These are phyloP conservation scores for Bacidia gigantensis DNA, from an alignment of 495 filamentous ascomycete species.

Conservation along the genomic window DNA sequence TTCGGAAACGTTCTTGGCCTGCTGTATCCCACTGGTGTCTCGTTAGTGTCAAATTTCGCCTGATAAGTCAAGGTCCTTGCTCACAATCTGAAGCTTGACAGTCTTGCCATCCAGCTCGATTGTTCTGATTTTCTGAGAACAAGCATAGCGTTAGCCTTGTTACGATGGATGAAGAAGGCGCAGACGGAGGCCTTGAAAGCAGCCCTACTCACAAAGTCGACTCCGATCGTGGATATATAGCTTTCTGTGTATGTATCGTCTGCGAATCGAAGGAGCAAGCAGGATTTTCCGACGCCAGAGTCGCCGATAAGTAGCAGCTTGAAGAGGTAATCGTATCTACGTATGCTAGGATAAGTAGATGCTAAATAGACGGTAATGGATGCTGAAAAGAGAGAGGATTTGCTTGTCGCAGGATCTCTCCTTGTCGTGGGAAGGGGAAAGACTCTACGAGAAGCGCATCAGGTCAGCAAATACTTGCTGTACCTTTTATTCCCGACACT, in stretches of 20 bases:
- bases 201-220: constrained; percentile 75
- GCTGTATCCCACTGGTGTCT: constrained; percentile 84
- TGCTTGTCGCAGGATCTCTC: no score
- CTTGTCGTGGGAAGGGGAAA: not conserved
- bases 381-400: no score
- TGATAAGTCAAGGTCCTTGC: no score
- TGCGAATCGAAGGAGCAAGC: constrained; percentile 89
- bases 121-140: constrained; percentile 88
- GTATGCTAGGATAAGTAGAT: not conserved
- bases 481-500: constrained; percentile 19
- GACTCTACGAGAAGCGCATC: constrained; percentile 3
- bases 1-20: constrained; percentile 97
- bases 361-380: not conserved
- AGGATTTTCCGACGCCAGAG: constrained; percentile 99
- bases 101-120: constrained; percentile 99
- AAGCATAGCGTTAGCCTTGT: constrained; percentile 20
- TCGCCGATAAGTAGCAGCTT: constrained; percentile 99
- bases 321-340: constrained; percentile 99
- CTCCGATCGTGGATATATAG: constrained; percentile 98
- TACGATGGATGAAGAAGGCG: not conserved
- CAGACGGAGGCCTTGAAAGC: not conserved
- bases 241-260: constrained; percentile 99
- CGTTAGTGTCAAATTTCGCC: no score
- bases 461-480: not conserved
- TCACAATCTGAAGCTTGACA: constrained; percentile 97